Conservation (phyloP, 345 rosid genomes). For the Zanthoxylum bungeanum region DNA sequence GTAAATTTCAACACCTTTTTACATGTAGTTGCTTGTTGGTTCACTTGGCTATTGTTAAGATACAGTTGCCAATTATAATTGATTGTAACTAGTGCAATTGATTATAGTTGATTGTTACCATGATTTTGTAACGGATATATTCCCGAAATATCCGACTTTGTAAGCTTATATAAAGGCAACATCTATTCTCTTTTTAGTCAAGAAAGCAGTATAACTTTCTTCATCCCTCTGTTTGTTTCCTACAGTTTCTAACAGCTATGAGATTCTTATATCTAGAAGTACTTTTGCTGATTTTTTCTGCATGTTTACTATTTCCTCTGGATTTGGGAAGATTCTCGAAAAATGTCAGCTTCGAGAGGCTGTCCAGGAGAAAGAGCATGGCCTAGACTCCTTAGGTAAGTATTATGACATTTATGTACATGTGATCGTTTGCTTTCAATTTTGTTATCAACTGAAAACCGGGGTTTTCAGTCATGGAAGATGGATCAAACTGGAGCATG, state of each 20-base stretch:
- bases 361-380: constrained; percentile 68
- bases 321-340: constrained; percentile 54
- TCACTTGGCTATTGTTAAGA: too few relatives aligned
- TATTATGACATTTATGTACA: neutral
- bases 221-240: too few relatives aligned
- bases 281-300: neutral
- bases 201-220: too few relatives aligned
- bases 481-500: constrained; percentile 97
- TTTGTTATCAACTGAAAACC: neutral
- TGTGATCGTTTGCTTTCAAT: neutral
- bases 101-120: too few relatives aligned
- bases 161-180: too few relatives aligned
- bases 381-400: constrained; percentile 76
- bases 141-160: too few relatives aligned
- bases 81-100: too few relatives aligned
- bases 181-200: too few relatives aligned
- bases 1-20: constrained; percentile 26
- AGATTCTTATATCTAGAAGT: too few relatives aligned
- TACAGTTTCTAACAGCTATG: too few relatives aligned
- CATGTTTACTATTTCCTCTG: neutral
- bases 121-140: too few relatives aligned
- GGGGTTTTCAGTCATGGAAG: constrained; percentile 59
- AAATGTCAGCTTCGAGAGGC: constrained; percentile 86
- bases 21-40: neutral
- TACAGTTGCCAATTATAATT: too few relatives aligned